Percentiles rank a stretch among this genome's conserved stretches.
These are phyloP conservation scores for Carex scoparia DNA, from an alignment of 176 grass and related monocot genomes.

Conservation along the genomic window DNA sequence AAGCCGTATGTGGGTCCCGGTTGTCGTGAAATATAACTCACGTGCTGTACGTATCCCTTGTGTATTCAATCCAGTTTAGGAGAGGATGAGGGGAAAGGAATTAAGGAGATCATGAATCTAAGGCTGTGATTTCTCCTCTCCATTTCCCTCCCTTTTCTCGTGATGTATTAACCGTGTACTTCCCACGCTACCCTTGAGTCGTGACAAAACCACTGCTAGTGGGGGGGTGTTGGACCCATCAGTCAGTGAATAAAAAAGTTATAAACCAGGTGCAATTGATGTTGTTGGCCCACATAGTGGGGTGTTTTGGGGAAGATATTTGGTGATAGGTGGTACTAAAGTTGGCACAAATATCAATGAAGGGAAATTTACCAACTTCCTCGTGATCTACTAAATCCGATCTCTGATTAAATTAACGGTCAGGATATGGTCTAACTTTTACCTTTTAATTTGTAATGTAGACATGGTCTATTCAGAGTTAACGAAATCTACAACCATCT, in stretches of 20 bases:
- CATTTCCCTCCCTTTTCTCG: neutral
- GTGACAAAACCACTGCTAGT: neutral
- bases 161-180: conserved; percentile 3
- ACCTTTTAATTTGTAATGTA: neutral
- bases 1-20: neutral
- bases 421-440: neutral
- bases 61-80: neutral
- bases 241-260: neutral
- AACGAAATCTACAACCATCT: neutral
- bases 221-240: neutral
- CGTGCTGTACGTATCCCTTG: neutral
- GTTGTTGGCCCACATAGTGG: neutral
- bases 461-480: neutral
- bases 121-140: conserved; percentile 13
- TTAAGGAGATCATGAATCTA: conserved; percentile 15
- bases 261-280: neutral
- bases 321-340: conserved; percentile 14
- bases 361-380: neutral
- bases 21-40: neutral
- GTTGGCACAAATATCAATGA: neutral
- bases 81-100: neutral
- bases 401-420: neutral
- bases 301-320: conserved; percentile 18
- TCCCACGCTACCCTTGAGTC: neutral
- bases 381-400: conserved; percentile 5